Evolutionary conservation across 179 eudicot species (phyloP).

Genomic region (Dionaea muscipula): DNA sequence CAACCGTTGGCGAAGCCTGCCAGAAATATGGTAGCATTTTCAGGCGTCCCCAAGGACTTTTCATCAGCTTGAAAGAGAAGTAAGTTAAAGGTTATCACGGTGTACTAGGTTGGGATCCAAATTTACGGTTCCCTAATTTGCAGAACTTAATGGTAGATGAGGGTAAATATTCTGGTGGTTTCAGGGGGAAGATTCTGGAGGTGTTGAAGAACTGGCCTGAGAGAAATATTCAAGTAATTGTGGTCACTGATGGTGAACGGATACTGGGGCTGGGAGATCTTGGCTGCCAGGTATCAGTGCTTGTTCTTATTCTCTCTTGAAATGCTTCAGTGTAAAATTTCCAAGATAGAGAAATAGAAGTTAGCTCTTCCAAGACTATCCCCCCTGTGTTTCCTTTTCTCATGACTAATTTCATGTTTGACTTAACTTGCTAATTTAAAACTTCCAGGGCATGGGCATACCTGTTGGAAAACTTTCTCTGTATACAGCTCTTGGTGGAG

Average conservation of each 20-base stretch:
- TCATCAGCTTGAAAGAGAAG: constrained; percentile 60
- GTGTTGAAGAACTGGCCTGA: constrained; percentile 87
- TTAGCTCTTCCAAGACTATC: too few species aligned
- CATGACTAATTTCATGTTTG: background rate
- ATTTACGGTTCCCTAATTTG: background rate
- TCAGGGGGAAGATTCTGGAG: constrained; percentile 71
- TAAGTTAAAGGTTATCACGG: constrained; percentile 15
- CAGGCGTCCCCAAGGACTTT: constrained; percentile 60
- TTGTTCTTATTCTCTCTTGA: background rate
- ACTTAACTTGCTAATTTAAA: constrained; percentile 3
- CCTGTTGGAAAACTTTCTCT: constrained; percentile 93
- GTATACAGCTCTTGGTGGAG: constrained; percentile 89
- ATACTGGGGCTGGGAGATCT: constrained; percentile 92
- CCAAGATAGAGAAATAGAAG: too few species aligned
- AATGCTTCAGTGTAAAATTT: too few species aligned
- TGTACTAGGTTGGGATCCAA: background rate
- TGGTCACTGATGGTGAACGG: constrained; percentile 92
- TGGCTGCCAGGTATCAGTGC: constrained; percentile 69
- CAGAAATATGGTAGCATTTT: constrained; percentile 80
- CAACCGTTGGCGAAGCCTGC: constrained; percentile 76
- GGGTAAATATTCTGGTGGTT: constrained; percentile 6
- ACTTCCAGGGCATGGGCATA: constrained; percentile 83
- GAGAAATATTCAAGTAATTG: constrained; percentile 74
- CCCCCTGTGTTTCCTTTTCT: too few species aligned
- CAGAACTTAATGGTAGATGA: background rate